Evolutionary conservation across 805 yeast genomes (phyloP).

Genomic region (Candida insectorum): DNA sequence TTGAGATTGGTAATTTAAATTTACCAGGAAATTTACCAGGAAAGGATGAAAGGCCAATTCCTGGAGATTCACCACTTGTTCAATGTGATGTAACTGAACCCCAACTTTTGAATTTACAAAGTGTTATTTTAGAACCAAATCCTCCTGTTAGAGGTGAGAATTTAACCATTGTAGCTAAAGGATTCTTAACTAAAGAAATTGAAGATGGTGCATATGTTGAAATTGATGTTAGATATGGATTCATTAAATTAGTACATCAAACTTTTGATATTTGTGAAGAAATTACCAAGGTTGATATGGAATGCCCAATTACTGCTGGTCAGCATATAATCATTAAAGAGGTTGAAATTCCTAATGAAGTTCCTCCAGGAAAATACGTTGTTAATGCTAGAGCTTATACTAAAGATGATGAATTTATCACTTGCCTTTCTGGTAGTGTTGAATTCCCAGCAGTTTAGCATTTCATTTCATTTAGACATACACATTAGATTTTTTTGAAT

Average conservation of each 20-base stretch:
- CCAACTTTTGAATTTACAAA: constrained; percentile 62
- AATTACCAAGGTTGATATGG: constrained; percentile 74
- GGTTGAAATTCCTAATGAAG: constrained; percentile 84
- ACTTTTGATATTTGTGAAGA: constrained; percentile 93
- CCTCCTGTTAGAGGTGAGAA: constrained; percentile 89
- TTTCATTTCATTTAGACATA: no score
- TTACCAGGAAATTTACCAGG: constrained; percentile 26
- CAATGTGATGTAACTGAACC: constrained; percentile 65
- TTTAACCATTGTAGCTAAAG: constrained; percentile 75
- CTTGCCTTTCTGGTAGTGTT: constrained; percentile 77
- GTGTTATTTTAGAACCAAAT: constrained; percentile 68
- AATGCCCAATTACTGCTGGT: constrained; percentile 81
- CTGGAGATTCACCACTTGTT: constrained; percentile 85
- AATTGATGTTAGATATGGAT: constrained; percentile 89
- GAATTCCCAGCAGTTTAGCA: constrained; percentile 43
- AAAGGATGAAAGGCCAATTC: constrained; percentile 62
- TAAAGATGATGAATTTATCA: constrained; percentile 71
- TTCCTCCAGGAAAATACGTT: constrained; percentile 91
- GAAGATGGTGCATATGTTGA: constrained; percentile 91
- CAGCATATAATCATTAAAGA: constrained; percentile 58
- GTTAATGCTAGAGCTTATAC: constrained; percentile 91
- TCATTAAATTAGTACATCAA: constrained; percentile 80
- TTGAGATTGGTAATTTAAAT: constrained; percentile 1
- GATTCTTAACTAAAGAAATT: constrained; percentile 52
- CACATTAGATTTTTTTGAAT: no score